Percentiles rank a stretch among this genome's conserved stretches.
These are phyloP conservation scores for Stagonosporopsis tanaceti DNA, from an alignment of 2,329 filamentous ascomycete genomes.

Conservation along the genomic window DNA sequence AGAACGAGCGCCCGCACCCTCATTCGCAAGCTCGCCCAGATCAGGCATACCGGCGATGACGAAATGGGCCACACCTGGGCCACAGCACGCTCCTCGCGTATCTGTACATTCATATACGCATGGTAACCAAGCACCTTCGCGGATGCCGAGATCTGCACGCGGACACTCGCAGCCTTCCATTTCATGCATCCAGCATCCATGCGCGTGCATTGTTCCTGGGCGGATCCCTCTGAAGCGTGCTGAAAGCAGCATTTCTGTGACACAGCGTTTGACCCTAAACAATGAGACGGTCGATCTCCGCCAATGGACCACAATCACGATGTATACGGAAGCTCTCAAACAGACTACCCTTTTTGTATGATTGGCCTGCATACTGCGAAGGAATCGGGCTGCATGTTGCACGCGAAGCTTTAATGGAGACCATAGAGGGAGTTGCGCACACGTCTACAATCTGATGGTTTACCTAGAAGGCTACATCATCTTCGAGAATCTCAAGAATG, in stretches of 20 bases:
- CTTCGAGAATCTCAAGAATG: too few relatives aligned
- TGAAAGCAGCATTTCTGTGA: neutral
- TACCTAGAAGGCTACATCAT: too few relatives aligned
- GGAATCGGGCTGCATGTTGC: too few relatives aligned
- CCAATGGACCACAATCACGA: neutral
- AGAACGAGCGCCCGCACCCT: neutral
- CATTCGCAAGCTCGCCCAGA: slow-evolving; percentile 13
- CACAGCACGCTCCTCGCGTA: neutral
- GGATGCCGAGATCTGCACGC: neutral
- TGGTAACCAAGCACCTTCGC: neutral
- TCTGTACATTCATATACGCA: slow-evolving; percentile 1
- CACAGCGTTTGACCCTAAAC: neutral
- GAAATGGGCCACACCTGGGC: neutral
- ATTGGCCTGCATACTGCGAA: too few relatives aligned
- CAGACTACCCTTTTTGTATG: neutral
- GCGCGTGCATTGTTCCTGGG: too few relatives aligned
- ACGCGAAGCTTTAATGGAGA: too few relatives aligned
- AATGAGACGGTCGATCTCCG: slow-evolving; percentile 1
- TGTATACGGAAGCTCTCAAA: neutral
- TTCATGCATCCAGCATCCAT: neutral
- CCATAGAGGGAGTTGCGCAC: too few relatives aligned
- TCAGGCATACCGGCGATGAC: slow-evolving; percentile 16
- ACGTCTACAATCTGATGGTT: too few relatives aligned
- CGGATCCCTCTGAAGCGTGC: too few relatives aligned
- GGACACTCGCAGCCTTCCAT: neutral